Base-by-base conservation (phyloP, 2,329 filamentous ascomycete species). In the Sporothrix mexicana region DNA sequence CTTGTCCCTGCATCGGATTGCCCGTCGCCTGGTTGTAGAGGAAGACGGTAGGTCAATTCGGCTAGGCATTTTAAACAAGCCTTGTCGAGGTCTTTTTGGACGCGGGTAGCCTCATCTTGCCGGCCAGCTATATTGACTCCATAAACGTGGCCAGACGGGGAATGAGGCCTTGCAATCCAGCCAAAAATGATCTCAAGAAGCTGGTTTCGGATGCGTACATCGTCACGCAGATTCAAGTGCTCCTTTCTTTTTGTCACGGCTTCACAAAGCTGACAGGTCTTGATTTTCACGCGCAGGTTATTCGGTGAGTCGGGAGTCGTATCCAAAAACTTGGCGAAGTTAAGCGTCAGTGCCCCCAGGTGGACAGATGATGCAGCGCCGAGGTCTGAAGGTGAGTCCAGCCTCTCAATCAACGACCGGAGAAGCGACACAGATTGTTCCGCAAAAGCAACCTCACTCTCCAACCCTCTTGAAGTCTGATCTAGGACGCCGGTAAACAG, bases 121-220 rank as follows among this genome's bases (percentile, higher is more conserved):
- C 88, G 84, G n/a, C 79, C 79, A 1, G 51, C 53, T 7, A 57
- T 23, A 23, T 17, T 43, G 30, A 79, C 79, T n/a, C 80, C 78
- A n/a, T 80, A 77, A 9, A 82, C 79, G 53, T 88, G 87, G 3
- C 80, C 77, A 6, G 81, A 82, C 0, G 87, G 85, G 20, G 88
- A 87, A 15, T 86, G 85, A 20, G 88, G 88, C 12, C 89, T 84
- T 36, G 89, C 86, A 76, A 92, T 91, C 90, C 90, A 92, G 73
- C 88, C 85, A 74, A 91, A 91, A 49, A 92, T 88, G 73, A 89
- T 89, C 78, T 92, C 90, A 12, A 92, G 82, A 15, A 92, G 82
- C 77, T 92, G 90, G 75, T 92, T 92, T 70, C 90, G 84, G 76
- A 91, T 90, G 41, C 89, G 87, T 53, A 92, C 88, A 78, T 92